Evolutionary conservation across 768 basidiomycete species (phyloP).

Genomic region (Lactarius evosmus): DNA sequence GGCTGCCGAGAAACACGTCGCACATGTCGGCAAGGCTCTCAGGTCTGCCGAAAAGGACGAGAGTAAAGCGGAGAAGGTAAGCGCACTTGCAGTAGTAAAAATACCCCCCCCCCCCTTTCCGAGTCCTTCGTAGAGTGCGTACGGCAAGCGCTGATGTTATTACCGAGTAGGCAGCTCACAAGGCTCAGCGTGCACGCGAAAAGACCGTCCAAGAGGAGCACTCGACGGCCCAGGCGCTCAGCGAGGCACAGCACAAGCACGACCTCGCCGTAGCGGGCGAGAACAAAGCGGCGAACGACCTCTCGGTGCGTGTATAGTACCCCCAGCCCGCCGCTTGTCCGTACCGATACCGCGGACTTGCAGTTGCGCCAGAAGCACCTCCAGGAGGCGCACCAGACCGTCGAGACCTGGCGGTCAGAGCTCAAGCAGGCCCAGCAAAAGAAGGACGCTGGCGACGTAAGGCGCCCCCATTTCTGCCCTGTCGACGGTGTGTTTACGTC

Average conservation of each 20-base stretch:
- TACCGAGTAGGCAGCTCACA: slow-evolving; percentile 40
- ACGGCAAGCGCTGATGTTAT: neutral
- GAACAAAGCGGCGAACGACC: slow-evolving; percentile 43
- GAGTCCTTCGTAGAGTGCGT: neutral
- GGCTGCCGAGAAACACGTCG: slow-evolving; percentile 37
- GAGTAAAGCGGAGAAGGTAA: slow-evolving; percentile 49
- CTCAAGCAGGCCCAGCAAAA: slow-evolving; percentile 31
- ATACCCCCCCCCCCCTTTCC: neutral
- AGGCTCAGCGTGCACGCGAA: slow-evolving; percentile 45
- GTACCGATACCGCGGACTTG: neutral
- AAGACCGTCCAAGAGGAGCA: slow-evolving; percentile 53
- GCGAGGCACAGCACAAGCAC: slow-evolving; percentile 52
- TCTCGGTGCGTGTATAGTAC: slow-evolving; percentile 38
- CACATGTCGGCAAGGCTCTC: slow-evolving; percentile 39
- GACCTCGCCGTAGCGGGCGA: slow-evolving; percentile 46
- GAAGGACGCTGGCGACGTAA: slow-evolving; percentile 35
- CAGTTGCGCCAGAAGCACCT: slow-evolving; percentile 34
- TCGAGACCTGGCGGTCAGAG: slow-evolving; percentile 30
- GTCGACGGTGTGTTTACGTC: neutral
- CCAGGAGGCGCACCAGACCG: slow-evolving; percentile 29
- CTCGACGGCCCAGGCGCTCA: slow-evolving; percentile 46
- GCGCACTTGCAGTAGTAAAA: neutral
- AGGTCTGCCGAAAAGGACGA: slow-evolving; percentile 55
- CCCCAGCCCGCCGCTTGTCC: neutral
- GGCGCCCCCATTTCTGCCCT: neutral